Conservation (phyloP, 495 filamentous ascomycete species). For the Xylaria intraflava region DNA sequence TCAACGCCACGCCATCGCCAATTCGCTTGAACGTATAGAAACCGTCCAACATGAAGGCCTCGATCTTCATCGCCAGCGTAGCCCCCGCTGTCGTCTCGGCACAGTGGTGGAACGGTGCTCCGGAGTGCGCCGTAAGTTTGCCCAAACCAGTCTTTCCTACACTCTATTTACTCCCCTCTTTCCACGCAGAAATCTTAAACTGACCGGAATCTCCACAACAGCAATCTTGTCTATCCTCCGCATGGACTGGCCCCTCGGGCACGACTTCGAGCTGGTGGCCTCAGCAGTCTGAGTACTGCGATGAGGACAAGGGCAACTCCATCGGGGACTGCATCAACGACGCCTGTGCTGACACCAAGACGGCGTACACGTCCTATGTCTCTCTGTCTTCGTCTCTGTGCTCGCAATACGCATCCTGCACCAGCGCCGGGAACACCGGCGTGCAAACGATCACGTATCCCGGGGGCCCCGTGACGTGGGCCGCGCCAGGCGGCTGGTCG, state of each 20-base stretch:
- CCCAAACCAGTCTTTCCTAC: not conserved
- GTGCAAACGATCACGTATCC: conserved; percentile 36
- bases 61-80: conserved; percentile 11
- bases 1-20: not conserved
- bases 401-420: conserved; percentile 32
- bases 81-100: conserved; percentile 16
- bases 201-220: conserved; percentile 6
- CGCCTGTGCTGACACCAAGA: conserved; percentile 34
- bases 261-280: conserved; percentile 32
- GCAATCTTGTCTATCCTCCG: conserved; percentile 40
- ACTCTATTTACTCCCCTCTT: not conserved
- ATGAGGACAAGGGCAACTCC: conserved; percentile 26
- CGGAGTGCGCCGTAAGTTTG: conserved; percentile 39
- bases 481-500: conserved; percentile 19
- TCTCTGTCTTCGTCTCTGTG: conserved; percentile 38
- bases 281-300: conserved; percentile 39
- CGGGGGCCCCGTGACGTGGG: conserved; percentile 36
- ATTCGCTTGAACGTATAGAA: not conserved
- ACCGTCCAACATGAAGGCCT: conserved; percentile 17
- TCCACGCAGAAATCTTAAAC: not conserved
- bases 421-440: conserved; percentile 33
- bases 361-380: conserved; percentile 33
- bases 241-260: conserved; percentile 23
- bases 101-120: conserved; percentile 38
- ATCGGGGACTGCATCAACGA: conserved; percentile 32